Evolutionary conservation across 208 protist genomes (phyloP), one percentile per base, ranked within the genome.

Genomic region (Wallacemonas collosoma): DNA sequence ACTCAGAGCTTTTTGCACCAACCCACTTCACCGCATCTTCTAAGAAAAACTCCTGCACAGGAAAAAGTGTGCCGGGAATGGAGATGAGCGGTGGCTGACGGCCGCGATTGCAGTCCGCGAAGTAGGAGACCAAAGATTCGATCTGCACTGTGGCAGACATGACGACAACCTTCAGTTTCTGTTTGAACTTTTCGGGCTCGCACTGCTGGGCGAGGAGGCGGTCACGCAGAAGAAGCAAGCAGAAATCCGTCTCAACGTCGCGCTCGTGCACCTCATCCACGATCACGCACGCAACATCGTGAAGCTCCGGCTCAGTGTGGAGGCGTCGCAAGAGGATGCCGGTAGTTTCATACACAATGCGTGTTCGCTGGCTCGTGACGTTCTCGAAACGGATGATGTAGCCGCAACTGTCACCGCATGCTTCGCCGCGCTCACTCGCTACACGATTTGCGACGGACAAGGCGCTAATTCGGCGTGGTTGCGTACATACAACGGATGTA

Each of bases 331-430:
- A 80, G 9, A 99, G 72, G 80, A 99, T 99, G 75, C 98, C 98
- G 64, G 98, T 98, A 15, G 98, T 99, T 84, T 99, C 95, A 76
- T 99, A 99, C 73, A 99, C 95, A 48, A 99, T 98, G n/a, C 82
- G 83, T 1, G 98, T 99, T 14, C 80, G 71, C 39, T 68, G 64
- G 48, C 81, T 90, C 45, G 85, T 91, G 53, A 85, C 79, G 56
- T 92, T 91, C 51, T 97, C 93, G 70, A 97, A 94, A 7, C 95
- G 86, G 58, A 98, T 93, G 56, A 91, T 77, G 80, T 97, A 98
- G 11, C 95, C 95, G 48, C 94, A 95, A 58, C 80, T 92, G 73
- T 93, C 74, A 26, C 95, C 95, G 53, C 93, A 91, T 6, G 71
- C 68, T 68, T 97, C 91, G 38, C 84, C 90, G 36, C 90, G 83